Percentiles rank a stretch among this genome's conserved stretches.
Conservation (phyloP, 2,329 filamentous ascomycete genomes). For the Neofusicoccum ribis region DNA sequence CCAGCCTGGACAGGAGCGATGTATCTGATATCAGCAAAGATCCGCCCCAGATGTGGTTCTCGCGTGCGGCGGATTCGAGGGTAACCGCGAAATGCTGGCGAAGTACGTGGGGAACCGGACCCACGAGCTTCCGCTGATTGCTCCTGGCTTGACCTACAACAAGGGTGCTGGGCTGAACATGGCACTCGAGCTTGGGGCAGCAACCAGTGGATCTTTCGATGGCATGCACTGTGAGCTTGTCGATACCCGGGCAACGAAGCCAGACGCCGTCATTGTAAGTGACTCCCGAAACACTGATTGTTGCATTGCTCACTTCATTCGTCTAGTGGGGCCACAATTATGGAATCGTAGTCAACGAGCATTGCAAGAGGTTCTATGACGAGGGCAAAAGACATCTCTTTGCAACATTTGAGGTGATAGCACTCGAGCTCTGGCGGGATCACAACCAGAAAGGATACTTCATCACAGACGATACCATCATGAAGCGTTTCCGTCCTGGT, state of each 20-base stretch:
- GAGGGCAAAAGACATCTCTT: constrained; percentile 44
- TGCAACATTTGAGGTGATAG: constrained; percentile 47
- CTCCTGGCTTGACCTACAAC: constrained; percentile 44
- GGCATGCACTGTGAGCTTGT: constrained; percentile 47
- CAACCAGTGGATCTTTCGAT: constrained; percentile 42
- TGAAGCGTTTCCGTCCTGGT: constrained; percentile 43
- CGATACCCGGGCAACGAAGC: constrained; percentile 43
- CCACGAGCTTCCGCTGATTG: constrained; percentile 43
- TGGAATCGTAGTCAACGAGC: constrained; percentile 45
- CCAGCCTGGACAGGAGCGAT: background rate
- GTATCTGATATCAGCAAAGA: background rate
- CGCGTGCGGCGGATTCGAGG: constrained; percentile 45
- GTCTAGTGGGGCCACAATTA: constrained; percentile 43
- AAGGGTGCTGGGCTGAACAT: constrained; percentile 42
- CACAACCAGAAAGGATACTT: constrained; percentile 46
- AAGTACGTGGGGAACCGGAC: constrained; percentile 42
- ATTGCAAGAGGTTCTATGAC: constrained; percentile 43
- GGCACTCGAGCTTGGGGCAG: constrained; percentile 44
- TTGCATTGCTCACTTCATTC: background rate
- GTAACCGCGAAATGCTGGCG: constrained; percentile 43
- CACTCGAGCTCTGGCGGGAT: constrained; percentile 42
- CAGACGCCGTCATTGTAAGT: constrained; percentile 37
- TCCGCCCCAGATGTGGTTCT: constrained; percentile 36
- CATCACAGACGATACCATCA: constrained; percentile 43
- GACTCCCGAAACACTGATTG: too few species aligned